Evolutionary conservation across 23 red algal genomes (phyloP).

Genomic region (Pyropia yezoensis): DNA sequence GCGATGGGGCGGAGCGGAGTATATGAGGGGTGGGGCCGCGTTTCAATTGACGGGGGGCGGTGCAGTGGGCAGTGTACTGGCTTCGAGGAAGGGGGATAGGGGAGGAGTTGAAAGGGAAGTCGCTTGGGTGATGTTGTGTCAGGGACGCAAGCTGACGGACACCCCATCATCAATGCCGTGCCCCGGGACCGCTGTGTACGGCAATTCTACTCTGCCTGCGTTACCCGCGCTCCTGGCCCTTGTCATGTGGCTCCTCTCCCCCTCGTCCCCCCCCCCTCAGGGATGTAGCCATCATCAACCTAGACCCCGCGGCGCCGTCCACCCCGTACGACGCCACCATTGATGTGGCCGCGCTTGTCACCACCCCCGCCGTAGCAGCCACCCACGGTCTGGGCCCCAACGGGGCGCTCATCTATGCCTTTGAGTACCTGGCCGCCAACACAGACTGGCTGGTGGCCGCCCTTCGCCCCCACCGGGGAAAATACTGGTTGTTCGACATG

Average conservation of each 20-base stretch:
- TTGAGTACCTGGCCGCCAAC: slow-evolving; percentile 77
- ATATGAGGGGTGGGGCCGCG: too few species aligned
- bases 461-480: slow-evolving; percentile 8
- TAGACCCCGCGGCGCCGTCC: slow-evolving; percentile 70
- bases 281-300: slow-evolving; percentile 72
- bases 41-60: too few species aligned
- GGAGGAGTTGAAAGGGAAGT: too few species aligned
- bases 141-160: too few species aligned
- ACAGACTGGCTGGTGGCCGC: slow-evolving; percentile 61
- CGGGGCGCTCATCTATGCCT: slow-evolving; percentile 71
- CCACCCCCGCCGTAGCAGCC: slow-evolving; percentile 15
- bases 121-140: too few species aligned
- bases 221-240: neutral
- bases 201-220: too few species aligned
- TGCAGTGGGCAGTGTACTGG: too few species aligned
- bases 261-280: neutral
- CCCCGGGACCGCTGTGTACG: too few species aligned
- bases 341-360: slow-evolving; percentile 73
- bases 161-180: too few species aligned
- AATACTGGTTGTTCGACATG: slow-evolving; percentile 83
- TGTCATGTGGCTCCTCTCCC: neutral
- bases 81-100: too few species aligned
- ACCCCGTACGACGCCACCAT: slow-evolving; percentile 58
- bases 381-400: slow-evolving; percentile 75
- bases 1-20: too few species aligned